A percentile compares a stretch with the other conserved stretches of the same genome.
Conservation (phyloP, 257 asterid species). For the Plectranthus barbatus region DNA sequence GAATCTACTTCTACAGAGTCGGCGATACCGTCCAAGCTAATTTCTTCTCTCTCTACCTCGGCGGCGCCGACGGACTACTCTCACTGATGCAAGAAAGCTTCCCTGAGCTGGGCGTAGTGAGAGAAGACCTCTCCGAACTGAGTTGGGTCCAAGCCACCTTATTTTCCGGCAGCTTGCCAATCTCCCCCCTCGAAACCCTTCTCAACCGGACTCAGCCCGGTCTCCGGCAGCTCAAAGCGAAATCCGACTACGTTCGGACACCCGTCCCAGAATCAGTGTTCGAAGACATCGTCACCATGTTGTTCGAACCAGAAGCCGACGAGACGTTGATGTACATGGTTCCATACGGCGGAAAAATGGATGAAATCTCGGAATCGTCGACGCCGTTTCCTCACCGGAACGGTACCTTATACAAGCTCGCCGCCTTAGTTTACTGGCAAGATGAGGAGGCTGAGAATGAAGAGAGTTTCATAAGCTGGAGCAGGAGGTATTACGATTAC, state of each 20-base stretch:
- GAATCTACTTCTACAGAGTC: not conserved
- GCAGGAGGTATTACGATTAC: no score
- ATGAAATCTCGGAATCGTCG: not conserved
- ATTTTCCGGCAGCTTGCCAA: not conserved
- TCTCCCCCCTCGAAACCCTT: not conserved
- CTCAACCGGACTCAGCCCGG: not conserved
- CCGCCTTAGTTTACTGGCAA: not conserved
- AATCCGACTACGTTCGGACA: not conserved
- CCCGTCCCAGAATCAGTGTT: not conserved
- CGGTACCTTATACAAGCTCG: not conserved
- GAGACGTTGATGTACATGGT: no score
- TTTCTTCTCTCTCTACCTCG: constrained; percentile 20
- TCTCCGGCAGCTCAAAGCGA: not conserved
- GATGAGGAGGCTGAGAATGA: not conserved
- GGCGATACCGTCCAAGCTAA: not conserved
- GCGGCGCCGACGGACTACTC: constrained; percentile 20
- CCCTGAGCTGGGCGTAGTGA: constrained; percentile 26
- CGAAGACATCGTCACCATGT: not conserved
- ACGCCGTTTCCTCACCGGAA: not conserved
- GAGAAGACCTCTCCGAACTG: constrained; percentile 25
- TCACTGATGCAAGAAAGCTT: constrained; percentile 6
- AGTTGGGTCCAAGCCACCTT: constrained; percentile 23
- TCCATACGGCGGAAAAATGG: no score
- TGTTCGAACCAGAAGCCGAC: not conserved
- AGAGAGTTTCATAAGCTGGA: not conserved